These are phyloP conservation scores for Fagopyrum esculentum DNA, from an alignment of 148 eudicot species.

Conservation along the genomic window DNA sequence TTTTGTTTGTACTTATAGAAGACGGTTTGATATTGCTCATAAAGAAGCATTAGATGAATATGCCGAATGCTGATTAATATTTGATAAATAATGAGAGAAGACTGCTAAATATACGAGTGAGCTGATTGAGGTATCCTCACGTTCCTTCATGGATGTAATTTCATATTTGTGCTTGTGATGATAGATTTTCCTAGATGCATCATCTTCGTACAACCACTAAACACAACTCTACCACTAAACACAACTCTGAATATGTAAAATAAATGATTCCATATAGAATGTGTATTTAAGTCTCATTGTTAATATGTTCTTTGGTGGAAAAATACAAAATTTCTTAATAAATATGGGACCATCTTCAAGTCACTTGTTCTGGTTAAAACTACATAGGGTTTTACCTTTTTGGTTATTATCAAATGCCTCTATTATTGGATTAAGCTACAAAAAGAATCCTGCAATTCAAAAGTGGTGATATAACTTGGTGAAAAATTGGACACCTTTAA, in stretches of 20 bases:
- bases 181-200: not conserved
- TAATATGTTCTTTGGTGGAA: no score
- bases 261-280: no score
- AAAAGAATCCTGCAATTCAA: not conserved
- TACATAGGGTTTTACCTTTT: not conserved
- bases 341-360: not conserved
- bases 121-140: conserved; percentile 40
- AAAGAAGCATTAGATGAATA: conserved; percentile 93
- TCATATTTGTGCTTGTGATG: not conserved
- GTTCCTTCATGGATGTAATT: not conserved
- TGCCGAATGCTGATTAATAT: conserved; percentile 89
- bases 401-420: not conserved
- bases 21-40: no score
- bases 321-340: not conserved
- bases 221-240: no score
- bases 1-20: no score
- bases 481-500: no score
- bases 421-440: not conserved
- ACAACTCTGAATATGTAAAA: no score
- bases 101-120: conserved; percentile 40
- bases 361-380: not conserved
- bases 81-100: conserved; percentile 54
- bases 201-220: not conserved
- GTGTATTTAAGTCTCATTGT: no score
- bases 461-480: no score